Percentiles rank a stretch among this genome's conserved stretches.
These are phyloP conservation scores for Drosera spatulata DNA, from an alignment of 179 eudicot genomes.

Conservation along the genomic window DNA sequence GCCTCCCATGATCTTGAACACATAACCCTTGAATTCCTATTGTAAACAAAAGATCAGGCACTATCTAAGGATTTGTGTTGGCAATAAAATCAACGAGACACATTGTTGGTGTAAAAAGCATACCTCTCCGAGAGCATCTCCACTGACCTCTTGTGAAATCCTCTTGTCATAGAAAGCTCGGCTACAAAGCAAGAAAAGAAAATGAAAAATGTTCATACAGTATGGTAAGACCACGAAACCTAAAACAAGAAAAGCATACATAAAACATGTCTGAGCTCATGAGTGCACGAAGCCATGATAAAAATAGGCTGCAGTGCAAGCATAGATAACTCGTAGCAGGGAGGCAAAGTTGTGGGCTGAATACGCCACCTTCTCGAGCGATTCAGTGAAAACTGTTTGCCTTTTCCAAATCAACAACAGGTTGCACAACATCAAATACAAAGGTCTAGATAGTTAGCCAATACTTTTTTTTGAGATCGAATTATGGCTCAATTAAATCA, in stretches of 20 bases:
- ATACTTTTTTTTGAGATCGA: too few relatives aligned
- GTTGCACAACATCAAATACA: not conserved
- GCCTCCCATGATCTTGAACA: constrained; percentile 85
- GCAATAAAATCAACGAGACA: too few relatives aligned
- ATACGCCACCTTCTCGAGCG: constrained; percentile 13
- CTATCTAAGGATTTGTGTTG: too few relatives aligned
- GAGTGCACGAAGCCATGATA: constrained; percentile 25
- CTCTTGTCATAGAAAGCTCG: constrained; percentile 76
- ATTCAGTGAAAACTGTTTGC: constrained; percentile 19
- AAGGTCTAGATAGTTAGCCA: not conserved
- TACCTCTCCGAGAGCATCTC: constrained; percentile 86
- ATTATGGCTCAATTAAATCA: too few relatives aligned
- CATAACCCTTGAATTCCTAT: constrained; percentile 86
- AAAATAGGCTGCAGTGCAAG: constrained; percentile 20
- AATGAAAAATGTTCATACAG: too few relatives aligned
- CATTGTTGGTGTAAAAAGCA: not conserved
- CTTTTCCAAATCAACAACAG: not conserved
- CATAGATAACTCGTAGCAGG: constrained; percentile 20
- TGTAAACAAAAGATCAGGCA: not conserved
- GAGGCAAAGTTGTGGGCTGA: constrained; percentile 21
- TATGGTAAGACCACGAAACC: too few relatives aligned
- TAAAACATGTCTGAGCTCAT: constrained; percentile 20
- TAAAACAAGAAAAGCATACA: not conserved
- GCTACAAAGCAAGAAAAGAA: constrained; percentile 21
- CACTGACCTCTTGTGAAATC: constrained; percentile 6